Percentiles rank a stretch among this genome's conserved stretches.
These are phyloP conservation scores for Ustilago esculenta DNA, from an alignment of 1,284 basidiomycete genomes.

Conservation along the genomic window DNA sequence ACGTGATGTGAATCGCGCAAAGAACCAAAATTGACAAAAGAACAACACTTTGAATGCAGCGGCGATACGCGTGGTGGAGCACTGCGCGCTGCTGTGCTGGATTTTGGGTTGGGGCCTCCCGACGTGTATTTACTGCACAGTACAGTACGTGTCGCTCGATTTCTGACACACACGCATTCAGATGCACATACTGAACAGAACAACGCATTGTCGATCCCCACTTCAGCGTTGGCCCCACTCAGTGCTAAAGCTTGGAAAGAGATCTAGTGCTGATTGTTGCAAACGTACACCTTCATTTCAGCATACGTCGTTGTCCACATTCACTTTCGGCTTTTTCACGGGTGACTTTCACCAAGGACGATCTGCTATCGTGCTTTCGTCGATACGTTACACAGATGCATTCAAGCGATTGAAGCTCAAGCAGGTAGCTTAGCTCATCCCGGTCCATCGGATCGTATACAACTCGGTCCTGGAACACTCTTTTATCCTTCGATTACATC, in stretches of 20 bases:
- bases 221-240: background rate
- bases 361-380: too few relatives aligned
- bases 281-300: slow-evolving; percentile 9
- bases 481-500: too few relatives aligned
- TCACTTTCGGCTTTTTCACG: background rate
- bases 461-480: background rate
- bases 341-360: background rate
- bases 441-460: background rate
- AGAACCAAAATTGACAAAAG: background rate
- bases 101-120: background rate
- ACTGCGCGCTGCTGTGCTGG: background rate
- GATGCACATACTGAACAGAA: background rate
- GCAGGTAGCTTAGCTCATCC: background rate
- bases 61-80: background rate
- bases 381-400: too few relatives aligned
- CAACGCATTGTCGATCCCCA: slow-evolving; percentile 17
- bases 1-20: slow-evolving; percentile 22
- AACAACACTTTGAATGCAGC: slow-evolving; percentile 18
- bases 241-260: too few relatives aligned
- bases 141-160: too few relatives aligned
- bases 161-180: slow-evolving; percentile 1
- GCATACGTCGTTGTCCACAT: background rate
- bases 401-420: background rate
- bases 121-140: background rate
- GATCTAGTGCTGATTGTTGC: background rate